Conservation (phyloP, 106 monocot species). For the Vanilla planifolia region DNA sequence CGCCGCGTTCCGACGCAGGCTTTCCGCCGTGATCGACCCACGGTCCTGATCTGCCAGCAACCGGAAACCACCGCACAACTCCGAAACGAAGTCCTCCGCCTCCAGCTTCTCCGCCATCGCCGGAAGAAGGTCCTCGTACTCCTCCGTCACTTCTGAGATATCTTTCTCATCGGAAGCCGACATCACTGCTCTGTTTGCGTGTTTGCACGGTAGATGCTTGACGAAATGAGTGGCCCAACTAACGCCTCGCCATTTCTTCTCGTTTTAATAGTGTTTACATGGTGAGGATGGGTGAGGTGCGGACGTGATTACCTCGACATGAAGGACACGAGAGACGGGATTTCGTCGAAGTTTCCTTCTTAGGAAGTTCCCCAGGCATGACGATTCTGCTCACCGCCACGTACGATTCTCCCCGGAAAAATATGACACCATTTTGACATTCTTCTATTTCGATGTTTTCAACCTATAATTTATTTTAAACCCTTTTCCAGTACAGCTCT, state of each 20-base stretch:
- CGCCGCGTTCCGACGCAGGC: slow-evolving; percentile 42
- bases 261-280: background rate
- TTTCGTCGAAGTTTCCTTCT: no score
- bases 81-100: slow-evolving; percentile 35
- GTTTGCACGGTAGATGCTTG: background rate
- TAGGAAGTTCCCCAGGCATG: no score
- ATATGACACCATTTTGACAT: no score
- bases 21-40: slow-evolving; percentile 59
- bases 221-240: background rate
- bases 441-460: no score
- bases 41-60: slow-evolving; percentile 43
- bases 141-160: slow-evolving; percentile 1
- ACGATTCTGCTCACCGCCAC: no score
- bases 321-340: no score
- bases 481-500: no score
- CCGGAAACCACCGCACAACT: slow-evolving; percentile 63
- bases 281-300: background rate
- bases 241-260: background rate
- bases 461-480: no score
- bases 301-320: background rate
- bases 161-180: background rate
- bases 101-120: slow-evolving; percentile 55
- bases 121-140: slow-evolving; percentile 55
- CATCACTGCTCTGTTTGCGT: background rate
- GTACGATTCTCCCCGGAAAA: no score